A percentile compares a stretch with the other conserved stretches of the same genome.
These are phyloP conservation scores for Fragosphaeria purpurea DNA, from an alignment of 2,329 filamentous ascomycete species.

Conservation along the genomic window DNA sequence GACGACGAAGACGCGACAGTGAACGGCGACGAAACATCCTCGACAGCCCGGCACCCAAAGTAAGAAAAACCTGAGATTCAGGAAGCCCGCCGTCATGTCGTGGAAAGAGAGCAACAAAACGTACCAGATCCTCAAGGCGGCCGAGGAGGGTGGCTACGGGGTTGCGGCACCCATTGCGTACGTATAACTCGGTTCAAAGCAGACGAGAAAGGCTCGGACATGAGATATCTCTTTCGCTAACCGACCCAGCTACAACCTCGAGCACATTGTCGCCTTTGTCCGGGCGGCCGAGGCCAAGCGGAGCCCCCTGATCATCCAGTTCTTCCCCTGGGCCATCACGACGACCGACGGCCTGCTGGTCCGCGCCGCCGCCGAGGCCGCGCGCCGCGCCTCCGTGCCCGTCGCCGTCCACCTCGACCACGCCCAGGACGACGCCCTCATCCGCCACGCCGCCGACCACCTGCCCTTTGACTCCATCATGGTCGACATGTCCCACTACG, in stretches of 20 bases:
- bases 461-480: constrained; percentile 58
- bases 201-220: no score
- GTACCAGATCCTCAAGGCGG: constrained; percentile 9
- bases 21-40: no score
- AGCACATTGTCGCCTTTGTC: constrained; percentile 45
- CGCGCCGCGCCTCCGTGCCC: constrained; percentile 40
- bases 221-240: no score
- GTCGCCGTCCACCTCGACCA: constrained; percentile 53
- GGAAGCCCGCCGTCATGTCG: no score
- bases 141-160: constrained; percentile 8
- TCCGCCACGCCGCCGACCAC: constrained; percentile 41
- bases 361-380: constrained; percentile 40
- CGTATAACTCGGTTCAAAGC: not conserved
- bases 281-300: constrained; percentile 41
- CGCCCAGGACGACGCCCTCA: constrained; percentile 46
- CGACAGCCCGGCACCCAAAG: no score
- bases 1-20: no score
- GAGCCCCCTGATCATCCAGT: constrained; percentile 56
- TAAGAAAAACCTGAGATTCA: no score
- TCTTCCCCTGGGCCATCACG: constrained; percentile 61
- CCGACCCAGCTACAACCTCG: constrained; percentile 44
- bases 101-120: constrained; percentile 3
- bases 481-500: constrained; percentile 67
- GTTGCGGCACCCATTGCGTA: constrained; percentile 5
- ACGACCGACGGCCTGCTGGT: constrained; percentile 46